Percentiles rank a stretch among this genome's conserved stretches.
phyloP scores from a whole-genome alignment of 805 yeast genomes.

The Saccharomycopsis javanensis region DNA sequence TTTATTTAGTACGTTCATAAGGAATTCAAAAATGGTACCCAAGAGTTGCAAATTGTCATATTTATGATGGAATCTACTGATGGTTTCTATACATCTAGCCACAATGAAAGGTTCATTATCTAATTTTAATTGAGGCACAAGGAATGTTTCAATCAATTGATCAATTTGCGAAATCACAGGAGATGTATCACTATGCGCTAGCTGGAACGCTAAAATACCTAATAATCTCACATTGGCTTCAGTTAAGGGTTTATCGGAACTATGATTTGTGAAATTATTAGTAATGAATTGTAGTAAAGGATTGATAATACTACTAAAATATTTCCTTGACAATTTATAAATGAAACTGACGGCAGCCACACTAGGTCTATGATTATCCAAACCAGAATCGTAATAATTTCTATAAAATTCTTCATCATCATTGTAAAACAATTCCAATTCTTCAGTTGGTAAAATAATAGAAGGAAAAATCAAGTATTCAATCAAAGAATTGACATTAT shows the following conservation, averaged over 20 bases:
- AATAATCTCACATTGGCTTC: slow-evolving; percentile 79
- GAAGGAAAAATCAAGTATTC: slow-evolving; percentile 42
- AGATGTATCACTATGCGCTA: slow-evolving; percentile 37
- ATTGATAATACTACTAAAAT: slow-evolving; percentile 7
- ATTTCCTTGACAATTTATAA: slow-evolving; percentile 22
- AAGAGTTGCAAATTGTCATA: slow-evolving; percentile 31
- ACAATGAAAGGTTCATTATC: slow-evolving; percentile 52
- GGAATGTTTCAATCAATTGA: slow-evolving; percentile 46
- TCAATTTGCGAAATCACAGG: slow-evolving; percentile 48
- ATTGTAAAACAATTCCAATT: slow-evolving; percentile 62
- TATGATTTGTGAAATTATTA: slow-evolving; percentile 34
- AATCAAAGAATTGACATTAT: slow-evolving; percentile 6
- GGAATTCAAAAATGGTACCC: slow-evolving; percentile 33
- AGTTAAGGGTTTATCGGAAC: slow-evolving; percentile 43
- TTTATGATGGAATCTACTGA: slow-evolving; percentile 31
- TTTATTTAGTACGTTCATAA: slow-evolving; percentile 22
- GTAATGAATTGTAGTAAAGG: slow-evolving; percentile 42
- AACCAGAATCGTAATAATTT: slow-evolving; percentile 52
- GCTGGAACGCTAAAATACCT: slow-evolving; percentile 53
- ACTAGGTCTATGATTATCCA: slow-evolving; percentile 63
- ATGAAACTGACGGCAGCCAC: slow-evolving; percentile 72
- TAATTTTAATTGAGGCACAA: slow-evolving; percentile 53
- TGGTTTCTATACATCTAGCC: slow-evolving; percentile 60
- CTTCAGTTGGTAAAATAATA: slow-evolving; percentile 55
- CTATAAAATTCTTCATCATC: slow-evolving; percentile 82